Evolutionary conservation across 2,329 filamentous ascomycete species (phyloP).

Genomic region (Ascocoryne sarcoides): DNA sequence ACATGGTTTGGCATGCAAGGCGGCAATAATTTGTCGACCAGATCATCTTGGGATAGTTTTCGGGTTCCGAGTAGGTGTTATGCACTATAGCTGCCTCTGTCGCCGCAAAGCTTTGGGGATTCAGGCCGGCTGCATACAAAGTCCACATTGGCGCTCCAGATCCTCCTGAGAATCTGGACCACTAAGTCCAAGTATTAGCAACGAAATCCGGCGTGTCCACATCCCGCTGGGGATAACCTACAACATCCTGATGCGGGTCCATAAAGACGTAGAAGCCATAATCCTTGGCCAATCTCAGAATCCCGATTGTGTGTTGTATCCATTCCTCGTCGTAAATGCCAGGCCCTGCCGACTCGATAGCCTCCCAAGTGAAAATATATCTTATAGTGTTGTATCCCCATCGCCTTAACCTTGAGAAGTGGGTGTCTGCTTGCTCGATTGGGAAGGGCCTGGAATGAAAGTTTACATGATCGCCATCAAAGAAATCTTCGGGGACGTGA

Average conservation of each 20-base stretch:
- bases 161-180: constrained; percentile 89
- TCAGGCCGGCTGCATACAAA: constrained; percentile 83
- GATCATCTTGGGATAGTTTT: constrained; percentile 93
- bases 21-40: constrained; percentile 97
- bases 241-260: constrained; percentile 97
- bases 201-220: not conserved
- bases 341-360: constrained; percentile 87
- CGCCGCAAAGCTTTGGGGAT: constrained; percentile 73
- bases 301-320: constrained; percentile 81
- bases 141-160: constrained; percentile 98
- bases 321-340: constrained; percentile 90
- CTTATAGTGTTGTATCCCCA: constrained; percentile 95
- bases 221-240: constrained; percentile 36
- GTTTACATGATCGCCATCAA: constrained; percentile 83
- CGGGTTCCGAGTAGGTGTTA: constrained; percentile 81
- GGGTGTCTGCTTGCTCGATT: constrained; percentile 70
- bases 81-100: constrained; percentile 93
- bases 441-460: constrained; percentile 83
- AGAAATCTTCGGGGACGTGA: constrained; percentile 70
- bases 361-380: constrained; percentile 98
- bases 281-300: constrained; percentile 73
- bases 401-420: constrained; percentile 77
- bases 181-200: constrained; percentile 37
- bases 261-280: constrained; percentile 97
- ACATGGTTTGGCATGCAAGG: constrained; percentile 80